A percentile compares a stretch with the other conserved stretches of the same genome.
Conservation (phyloP, 1,284 basidiomycete species). For the Cystobasidium slooffiae region DNA sequence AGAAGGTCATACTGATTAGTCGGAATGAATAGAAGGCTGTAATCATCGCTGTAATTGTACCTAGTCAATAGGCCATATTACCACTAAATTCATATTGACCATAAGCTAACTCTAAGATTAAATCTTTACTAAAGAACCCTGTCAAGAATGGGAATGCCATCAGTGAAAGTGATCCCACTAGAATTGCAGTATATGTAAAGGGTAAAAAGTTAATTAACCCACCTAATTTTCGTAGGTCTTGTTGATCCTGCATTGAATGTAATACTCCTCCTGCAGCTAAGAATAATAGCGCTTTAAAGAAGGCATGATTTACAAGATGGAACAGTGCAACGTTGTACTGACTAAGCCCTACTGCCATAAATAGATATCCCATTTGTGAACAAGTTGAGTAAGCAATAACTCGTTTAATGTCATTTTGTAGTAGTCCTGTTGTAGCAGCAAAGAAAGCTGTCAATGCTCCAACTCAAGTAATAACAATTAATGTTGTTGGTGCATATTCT, state of each 20-base stretch:
- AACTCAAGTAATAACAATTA: constrained; percentile 56
- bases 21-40: constrained; percentile 58
- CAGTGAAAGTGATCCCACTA: no score
- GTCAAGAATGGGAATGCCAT: no score
- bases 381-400: constrained; percentile 56
- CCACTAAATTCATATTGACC: no score
- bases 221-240: neutral
- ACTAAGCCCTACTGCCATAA: constrained; percentile 55
- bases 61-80: constrained; percentile 20
- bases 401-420: constrained; percentile 57
- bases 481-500: constrained; percentile 55
- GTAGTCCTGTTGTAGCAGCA: constrained; percentile 56
- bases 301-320: constrained; percentile 55
- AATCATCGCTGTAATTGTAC: constrained; percentile 56
- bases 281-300: constrained; percentile 56
- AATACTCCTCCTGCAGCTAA: constrained; percentile 57
- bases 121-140: no score
- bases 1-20: constrained; percentile 56
- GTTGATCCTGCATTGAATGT: constrained; percentile 55
- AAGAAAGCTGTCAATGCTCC: constrained; percentile 56
- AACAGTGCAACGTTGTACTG: constrained; percentile 56
- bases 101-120: no score
- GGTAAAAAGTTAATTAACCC: no score
- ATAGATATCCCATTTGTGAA: constrained; percentile 56
- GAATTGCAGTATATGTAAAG: no score